Evolutionary conservation across 306 rosid genomes (phyloP).

Genomic region (Citrullus mucosospermus): DNA sequence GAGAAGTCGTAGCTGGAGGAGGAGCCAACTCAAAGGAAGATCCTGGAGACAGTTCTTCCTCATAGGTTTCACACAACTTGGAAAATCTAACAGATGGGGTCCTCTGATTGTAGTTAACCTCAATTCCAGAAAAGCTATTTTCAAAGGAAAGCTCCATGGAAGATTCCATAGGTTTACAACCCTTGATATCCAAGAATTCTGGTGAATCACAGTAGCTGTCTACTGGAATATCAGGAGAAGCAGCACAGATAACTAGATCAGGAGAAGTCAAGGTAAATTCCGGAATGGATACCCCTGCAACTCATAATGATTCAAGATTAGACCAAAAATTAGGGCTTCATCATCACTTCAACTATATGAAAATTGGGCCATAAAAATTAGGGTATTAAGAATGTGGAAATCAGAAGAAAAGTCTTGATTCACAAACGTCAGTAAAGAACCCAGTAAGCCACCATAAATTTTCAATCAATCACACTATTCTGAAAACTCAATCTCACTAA

Average conservation of each 20-base stretch:
- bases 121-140: constrained; percentile 50
- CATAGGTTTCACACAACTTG: constrained; percentile 32
- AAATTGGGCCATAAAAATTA: neutral
- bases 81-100: constrained; percentile 66
- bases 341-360: neutral
- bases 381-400: neutral
- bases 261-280: constrained; percentile 50
- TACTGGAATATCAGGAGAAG: constrained; percentile 45
- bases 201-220: constrained; percentile 39
- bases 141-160: constrained; percentile 74
- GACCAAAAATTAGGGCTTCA: neutral
- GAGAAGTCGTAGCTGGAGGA: constrained; percentile 14
- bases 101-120: constrained; percentile 22
- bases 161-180: constrained; percentile 27
- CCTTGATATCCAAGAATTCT: constrained; percentile 27
- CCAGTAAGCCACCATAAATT: neutral
- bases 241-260: constrained; percentile 51
- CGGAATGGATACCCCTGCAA: constrained; percentile 39
- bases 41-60: constrained; percentile 45
- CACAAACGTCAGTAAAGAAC: neutral
- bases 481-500: neutral
- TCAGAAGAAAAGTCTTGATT: neutral
- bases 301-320: neutral
- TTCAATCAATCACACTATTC: neutral
- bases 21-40: constrained; percentile 76